phyloP scores from a whole-genome alignment of 805 yeast species.

The Ogataea pignaliae region DNA sequence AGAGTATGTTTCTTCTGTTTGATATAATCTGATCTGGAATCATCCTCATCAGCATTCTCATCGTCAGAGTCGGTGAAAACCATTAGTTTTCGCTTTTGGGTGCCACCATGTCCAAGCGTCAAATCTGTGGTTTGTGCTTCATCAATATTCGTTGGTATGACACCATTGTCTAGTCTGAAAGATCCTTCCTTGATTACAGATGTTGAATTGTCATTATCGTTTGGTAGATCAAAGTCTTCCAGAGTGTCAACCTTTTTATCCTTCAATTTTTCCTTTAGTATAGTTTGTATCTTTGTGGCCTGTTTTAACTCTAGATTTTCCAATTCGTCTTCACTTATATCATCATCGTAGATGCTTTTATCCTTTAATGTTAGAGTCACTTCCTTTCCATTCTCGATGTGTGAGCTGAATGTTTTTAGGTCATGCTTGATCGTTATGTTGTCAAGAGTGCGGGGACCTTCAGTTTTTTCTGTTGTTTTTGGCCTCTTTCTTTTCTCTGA shows the following conservation, averaged over 20 bases:
- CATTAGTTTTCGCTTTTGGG: conserved; percentile 11
- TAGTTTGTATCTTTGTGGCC: conserved; percentile 18
- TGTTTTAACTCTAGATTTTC: conserved; percentile 26
- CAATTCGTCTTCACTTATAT: conserved; percentile 38
- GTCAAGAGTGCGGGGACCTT: conserved; percentile 24
- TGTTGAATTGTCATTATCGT: conserved; percentile 19
- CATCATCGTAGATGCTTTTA: conserved; percentile 32
- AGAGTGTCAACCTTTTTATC: conserved; percentile 30
- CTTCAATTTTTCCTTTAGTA: conserved; percentile 4
- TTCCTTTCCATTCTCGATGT: conserved; percentile 30
- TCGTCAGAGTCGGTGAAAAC: conserved; percentile 13
- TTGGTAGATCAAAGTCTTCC: conserved; percentile 1
- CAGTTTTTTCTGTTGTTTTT: conserved; percentile 2
- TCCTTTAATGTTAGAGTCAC: conserved; percentile 59
- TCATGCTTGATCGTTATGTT: conserved; percentile 44
- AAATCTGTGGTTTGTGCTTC: neutral
- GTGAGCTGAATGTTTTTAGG: conserved; percentile 32
- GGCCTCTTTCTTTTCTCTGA: conserved; percentile 4
- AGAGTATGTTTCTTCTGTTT: conserved; percentile 8
- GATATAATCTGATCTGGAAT: conserved; percentile 7
- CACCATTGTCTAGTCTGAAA: conserved; percentile 25
- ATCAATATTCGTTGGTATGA: neutral
- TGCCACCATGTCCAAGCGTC: neutral
- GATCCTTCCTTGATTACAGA: conserved; percentile 18
- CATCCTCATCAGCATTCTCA: conserved; percentile 8